Evolutionary conservation across 345 rosid genomes (phyloP).

Genomic region (Carallia pectinifolia): DNA sequence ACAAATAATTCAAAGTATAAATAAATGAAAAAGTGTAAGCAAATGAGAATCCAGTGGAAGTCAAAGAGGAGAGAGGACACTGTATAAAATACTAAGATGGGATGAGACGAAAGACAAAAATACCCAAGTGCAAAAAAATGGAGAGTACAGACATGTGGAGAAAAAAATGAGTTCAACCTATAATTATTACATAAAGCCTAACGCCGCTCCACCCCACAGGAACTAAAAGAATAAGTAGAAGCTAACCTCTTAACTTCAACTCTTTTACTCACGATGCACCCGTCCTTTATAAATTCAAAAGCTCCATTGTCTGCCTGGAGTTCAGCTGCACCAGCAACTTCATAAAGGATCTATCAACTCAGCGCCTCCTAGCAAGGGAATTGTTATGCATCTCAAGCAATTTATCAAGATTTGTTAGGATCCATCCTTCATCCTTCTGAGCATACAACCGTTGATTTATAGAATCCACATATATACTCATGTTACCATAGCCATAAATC

Average conservation of each 20-base stretch:
- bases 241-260: constrained; percentile 11
- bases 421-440: constrained; percentile 70
- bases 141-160: not conserved
- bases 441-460: constrained; percentile 69
- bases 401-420: constrained; percentile 61
- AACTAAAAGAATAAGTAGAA: not conserved
- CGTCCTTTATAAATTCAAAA: not conserved
- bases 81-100: no score
- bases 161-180: not conserved
- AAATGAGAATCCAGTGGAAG: no score
- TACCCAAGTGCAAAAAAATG: constrained; percentile 2
- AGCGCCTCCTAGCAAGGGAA: constrained; percentile 48
- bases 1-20: no score
- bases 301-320: not conserved
- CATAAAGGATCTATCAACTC: constrained; percentile 17
- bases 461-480: constrained; percentile 66
- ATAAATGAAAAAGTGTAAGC: no score
- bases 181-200: not conserved
- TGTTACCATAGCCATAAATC: constrained; percentile 83
- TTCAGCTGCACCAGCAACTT: not conserved
- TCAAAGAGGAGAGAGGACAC: no score
- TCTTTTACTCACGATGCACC: not conserved
- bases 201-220: not conserved
- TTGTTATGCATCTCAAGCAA: constrained; percentile 70
- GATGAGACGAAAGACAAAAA: not conserved